Evolutionary conservation across 345 rosid genomes (phyloP).

Genomic region (Kandelia obovata): DNA sequence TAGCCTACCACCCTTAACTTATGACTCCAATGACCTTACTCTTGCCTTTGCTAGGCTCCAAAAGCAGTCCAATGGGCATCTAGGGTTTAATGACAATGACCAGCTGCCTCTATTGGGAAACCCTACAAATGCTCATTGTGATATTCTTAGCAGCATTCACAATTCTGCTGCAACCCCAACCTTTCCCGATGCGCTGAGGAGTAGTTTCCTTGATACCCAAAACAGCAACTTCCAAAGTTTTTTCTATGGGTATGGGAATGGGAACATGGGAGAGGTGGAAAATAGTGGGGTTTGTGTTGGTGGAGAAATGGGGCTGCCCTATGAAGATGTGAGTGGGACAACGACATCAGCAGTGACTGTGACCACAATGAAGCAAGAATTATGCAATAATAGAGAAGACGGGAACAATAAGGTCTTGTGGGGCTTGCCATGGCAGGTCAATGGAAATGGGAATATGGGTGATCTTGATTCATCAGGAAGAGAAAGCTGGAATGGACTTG

Average conservation of each 20-base stretch:
- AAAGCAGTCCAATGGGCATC: constrained; percentile 40
- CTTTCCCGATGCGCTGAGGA: constrained; percentile 18
- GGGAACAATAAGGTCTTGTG: constrained; percentile 39
- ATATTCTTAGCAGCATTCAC: constrained; percentile 14
- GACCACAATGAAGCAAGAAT: constrained; percentile 62
- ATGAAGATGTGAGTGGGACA: constrained; percentile 31
- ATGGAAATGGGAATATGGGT: constrained; percentile 31
- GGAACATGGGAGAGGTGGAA: constrained; percentile 31
- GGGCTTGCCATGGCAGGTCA: constrained; percentile 76
- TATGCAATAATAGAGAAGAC: constrained; percentile 33
- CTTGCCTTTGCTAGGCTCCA: constrained; percentile 77
- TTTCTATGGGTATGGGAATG: constrained; percentile 46
- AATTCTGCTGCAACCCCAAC: background rate
- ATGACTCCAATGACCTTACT: constrained; percentile 63
- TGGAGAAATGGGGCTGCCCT: constrained; percentile 37
- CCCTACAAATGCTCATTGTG: constrained; percentile 21
- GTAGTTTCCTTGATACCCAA: constrained; percentile 45
- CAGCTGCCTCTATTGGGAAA: constrained; percentile 39
- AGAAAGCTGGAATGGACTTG: constrained; percentile 23
- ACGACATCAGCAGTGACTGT: constrained; percentile 42
- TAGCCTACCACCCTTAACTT: constrained; percentile 38
- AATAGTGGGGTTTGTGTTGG: constrained; percentile 16
- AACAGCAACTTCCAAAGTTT: constrained; percentile 32
- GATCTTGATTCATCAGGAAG: constrained; percentile 17
- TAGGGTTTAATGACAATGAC: constrained; percentile 51